Conservation (phyloP, 768 basidiomycete genomes). For the Leccinum broughii region DNA sequence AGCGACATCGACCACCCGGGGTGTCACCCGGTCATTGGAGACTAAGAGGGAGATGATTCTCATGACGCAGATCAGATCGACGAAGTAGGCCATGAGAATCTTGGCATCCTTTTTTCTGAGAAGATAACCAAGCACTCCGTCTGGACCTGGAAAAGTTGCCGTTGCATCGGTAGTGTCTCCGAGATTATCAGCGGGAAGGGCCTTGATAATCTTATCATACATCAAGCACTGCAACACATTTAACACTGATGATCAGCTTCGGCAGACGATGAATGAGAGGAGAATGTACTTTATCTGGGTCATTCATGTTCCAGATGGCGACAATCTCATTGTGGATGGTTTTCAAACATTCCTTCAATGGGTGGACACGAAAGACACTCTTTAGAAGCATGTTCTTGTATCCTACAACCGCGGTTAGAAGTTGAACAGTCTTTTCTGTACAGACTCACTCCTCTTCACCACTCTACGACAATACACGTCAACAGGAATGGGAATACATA, state of each 20-base stretch:
- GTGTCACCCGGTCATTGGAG: neutral
- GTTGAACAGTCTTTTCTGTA: neutral
- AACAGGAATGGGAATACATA: neutral
- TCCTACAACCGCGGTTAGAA: neutral
- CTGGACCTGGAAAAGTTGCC: neutral
- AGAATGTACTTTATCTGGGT: neutral
- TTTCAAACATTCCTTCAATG: neutral
- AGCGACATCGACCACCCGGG: neutral
- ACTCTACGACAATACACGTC: neutral
- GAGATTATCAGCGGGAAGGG: neutral
- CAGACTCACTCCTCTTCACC: neutral
- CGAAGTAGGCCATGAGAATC: neutral
- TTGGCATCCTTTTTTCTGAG: neutral
- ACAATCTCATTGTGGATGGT: neutral
- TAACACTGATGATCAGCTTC: neutral
- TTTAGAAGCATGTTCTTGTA: neutral
- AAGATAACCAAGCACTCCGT: neutral
- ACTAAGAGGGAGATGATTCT: neutral
- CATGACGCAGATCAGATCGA: neutral
- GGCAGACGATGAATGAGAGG: neutral
- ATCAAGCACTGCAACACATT: neutral
- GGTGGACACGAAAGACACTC: neutral
- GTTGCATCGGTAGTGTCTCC: neutral
- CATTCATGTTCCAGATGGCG: neutral
- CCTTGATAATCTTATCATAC: neutral